These are phyloP conservation scores for Parietaria judaica DNA, from an alignment of 306 rosid species.

Conservation along the genomic window DNA sequence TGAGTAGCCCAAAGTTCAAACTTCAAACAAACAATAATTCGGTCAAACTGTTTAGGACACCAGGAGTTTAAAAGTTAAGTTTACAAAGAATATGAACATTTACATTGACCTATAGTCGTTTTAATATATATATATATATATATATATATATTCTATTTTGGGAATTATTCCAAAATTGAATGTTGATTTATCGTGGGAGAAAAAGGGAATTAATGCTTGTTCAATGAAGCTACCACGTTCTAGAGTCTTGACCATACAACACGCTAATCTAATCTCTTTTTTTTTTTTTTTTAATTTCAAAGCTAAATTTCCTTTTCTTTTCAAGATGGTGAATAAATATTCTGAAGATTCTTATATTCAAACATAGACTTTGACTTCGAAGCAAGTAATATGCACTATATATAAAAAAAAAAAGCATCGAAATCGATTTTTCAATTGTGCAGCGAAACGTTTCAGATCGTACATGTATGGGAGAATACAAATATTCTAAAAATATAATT, in stretches of 20 bases:
- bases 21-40: not conserved
- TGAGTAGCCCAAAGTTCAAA: too few species aligned
- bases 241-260: not conserved
- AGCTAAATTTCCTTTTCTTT: not conserved
- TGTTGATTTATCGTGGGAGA: not conserved
- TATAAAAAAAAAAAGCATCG: too few species aligned
- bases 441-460: too few species aligned
- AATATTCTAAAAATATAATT: too few species aligned
- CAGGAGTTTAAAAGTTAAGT: not conserved
- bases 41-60: not conserved
- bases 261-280: not conserved
- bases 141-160: constrained; percentile 6
- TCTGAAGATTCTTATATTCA: not conserved
- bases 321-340: too few species aligned
- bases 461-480: too few species aligned
- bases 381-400: not conserved
- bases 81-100: not conserved
- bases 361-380: not conserved
- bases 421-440: too few species aligned
- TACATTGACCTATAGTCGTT: not conserved
- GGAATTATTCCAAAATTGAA: constrained; percentile 15
- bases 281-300: not conserved
- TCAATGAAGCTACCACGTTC: constrained; percentile 15
- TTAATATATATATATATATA: not conserved
- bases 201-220: constrained; percentile 8